phyloP scores from a whole-genome alignment of 2,329 filamentous ascomycete genomes.

The Raffaelea ambrosiae region DNA sequence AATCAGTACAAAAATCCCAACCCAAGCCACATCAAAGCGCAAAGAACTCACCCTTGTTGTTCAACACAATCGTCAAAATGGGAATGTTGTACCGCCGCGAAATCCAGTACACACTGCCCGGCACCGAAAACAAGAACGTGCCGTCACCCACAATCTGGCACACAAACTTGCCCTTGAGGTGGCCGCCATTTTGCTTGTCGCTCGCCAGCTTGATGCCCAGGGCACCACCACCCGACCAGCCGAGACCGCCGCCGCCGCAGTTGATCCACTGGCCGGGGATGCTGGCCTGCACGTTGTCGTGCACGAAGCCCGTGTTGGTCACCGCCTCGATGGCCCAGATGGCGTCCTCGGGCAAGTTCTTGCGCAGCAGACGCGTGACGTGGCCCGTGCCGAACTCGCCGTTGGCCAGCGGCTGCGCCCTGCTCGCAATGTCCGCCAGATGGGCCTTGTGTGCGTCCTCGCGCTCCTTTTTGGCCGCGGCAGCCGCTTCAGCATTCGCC shows the following conservation, averaged over 20 bases:
- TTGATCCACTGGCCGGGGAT: slow-evolving; percentile 43
- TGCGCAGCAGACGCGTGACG: slow-evolving; percentile 26
- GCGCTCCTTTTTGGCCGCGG: slow-evolving; percentile 40
- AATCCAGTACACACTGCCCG: slow-evolving; percentile 41
- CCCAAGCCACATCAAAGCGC: background rate
- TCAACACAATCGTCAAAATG: slow-evolving; percentile 38
- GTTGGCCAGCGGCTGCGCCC: slow-evolving; percentile 44
- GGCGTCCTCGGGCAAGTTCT: slow-evolving; percentile 38
- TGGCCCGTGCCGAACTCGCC: slow-evolving; percentile 51
- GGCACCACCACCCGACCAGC: slow-evolving; percentile 43
- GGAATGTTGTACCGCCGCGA: slow-evolving; percentile 37
- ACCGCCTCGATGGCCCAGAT: slow-evolving; percentile 71
- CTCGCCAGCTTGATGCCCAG: slow-evolving; percentile 41
- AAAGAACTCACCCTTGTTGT: slow-evolving; percentile 36
- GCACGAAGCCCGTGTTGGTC: slow-evolving; percentile 56
- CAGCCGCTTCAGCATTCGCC: slow-evolving; percentile 22
- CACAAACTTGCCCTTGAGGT: slow-evolving; percentile 33
- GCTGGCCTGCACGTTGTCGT: slow-evolving; percentile 58
- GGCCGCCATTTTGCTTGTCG: slow-evolving; percentile 27
- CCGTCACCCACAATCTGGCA: slow-evolving; percentile 42
- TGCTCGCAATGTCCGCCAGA: slow-evolving; percentile 50
- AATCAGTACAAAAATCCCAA: background rate
- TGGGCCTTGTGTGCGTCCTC: slow-evolving; percentile 49
- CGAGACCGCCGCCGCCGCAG: slow-evolving; percentile 43
- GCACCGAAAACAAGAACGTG: slow-evolving; percentile 39